phyloP scores from a whole-genome alignment of 768 basidiomycete genomes.

The Boletus patriciae region DNA sequence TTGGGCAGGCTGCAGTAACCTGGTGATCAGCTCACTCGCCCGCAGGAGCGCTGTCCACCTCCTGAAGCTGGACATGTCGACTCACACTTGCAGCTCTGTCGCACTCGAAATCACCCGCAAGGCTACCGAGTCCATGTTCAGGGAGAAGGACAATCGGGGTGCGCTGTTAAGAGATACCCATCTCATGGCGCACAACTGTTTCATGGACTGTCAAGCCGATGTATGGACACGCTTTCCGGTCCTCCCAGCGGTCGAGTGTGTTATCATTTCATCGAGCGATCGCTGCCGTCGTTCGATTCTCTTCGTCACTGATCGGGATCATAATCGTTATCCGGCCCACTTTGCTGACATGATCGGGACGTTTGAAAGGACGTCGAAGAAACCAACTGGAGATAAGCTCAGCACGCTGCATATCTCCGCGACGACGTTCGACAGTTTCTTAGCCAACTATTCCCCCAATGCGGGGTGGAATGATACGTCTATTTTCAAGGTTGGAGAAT shows the following conservation, averaged over 20 bases:
- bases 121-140: constrained; percentile 58
- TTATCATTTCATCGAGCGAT: constrained; percentile 39
- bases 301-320: constrained; percentile 43
- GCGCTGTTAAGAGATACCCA: constrained; percentile 15
- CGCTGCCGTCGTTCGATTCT: constrained; percentile 37
- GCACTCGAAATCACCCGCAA: constrained; percentile 55
- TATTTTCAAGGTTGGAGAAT: constrained; percentile 50
- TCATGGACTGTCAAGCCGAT: constrained; percentile 55
- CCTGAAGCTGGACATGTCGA: constrained; percentile 38
- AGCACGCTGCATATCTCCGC: constrained; percentile 37
- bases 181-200: constrained; percentile 43
- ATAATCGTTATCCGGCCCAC: constrained; percentile 38
- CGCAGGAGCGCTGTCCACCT: constrained; percentile 44
- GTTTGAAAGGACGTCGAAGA: constrained; percentile 52
- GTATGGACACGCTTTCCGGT: constrained; percentile 64
- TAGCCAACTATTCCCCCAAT: constrained; percentile 1
- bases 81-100: constrained; percentile 41
- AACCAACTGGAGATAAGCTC: constrained; percentile 49
- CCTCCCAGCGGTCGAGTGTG: constrained; percentile 47
- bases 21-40: constrained; percentile 47
- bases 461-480: constrained; percentile 34
- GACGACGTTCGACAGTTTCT: constrained; percentile 28
- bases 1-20: constrained; percentile 21
- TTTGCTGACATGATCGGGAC: constrained; percentile 44
- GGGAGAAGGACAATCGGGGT: constrained; percentile 37